Conservation (phyloP, 306 rosid genomes). For the Acacia melanoxylon region DNA sequence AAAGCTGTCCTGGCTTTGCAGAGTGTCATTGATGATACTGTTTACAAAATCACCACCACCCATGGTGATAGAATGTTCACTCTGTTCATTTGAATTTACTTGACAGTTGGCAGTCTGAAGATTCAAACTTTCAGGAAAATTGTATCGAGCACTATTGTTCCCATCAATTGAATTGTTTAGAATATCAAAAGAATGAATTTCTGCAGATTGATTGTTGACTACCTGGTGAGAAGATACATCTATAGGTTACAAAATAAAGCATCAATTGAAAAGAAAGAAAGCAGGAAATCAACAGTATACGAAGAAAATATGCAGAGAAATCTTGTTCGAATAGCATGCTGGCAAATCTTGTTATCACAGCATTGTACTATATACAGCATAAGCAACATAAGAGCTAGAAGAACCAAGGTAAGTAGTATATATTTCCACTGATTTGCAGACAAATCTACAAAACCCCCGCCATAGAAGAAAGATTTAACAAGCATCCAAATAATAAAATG, state of each 20-base stretch:
- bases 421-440: not conserved
- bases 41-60: slow-evolving; percentile 38
- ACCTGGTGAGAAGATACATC: slow-evolving; percentile 48
- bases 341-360: not conserved
- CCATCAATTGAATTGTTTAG: slow-evolving; percentile 41
- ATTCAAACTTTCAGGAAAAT: slow-evolving; percentile 41
- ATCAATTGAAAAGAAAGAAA: not conserved
- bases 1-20: slow-evolving; percentile 88
- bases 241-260: slow-evolving; percentile 17
- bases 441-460: not conserved
- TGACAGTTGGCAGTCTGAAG: slow-evolving; percentile 43
- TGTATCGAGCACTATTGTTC: slow-evolving; percentile 37
- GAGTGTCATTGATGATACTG: slow-evolving; percentile 43
- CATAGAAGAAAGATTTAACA: not conserved
- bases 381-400: not conserved
- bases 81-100: slow-evolving; percentile 44
- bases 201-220: slow-evolving; percentile 44
- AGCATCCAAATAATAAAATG: not conserved
- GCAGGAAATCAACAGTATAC: not conserved
- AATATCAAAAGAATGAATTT: slow-evolving; percentile 41
- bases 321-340: not conserved
- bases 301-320: not conserved
- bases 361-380: not conserved
- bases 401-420: not conserved
- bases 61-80: slow-evolving; percentile 33